Base-by-base conservation (phyloP, 208 protist genomes). In the Tritrichomonas musculus region DNA sequence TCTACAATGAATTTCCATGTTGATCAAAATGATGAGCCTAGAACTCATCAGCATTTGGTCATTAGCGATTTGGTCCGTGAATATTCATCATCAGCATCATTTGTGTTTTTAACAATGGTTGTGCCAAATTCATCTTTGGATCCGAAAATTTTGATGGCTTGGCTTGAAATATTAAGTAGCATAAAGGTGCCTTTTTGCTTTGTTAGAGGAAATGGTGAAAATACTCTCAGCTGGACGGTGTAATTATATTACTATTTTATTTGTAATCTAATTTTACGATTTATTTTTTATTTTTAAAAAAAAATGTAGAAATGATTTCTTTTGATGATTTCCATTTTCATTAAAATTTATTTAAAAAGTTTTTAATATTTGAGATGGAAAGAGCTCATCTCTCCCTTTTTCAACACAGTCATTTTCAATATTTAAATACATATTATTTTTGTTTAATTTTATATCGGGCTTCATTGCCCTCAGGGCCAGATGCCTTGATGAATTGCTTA, bases 201-300 rank as follows among this genome's bases (percentile, higher is more conserved):
- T 88, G 47, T 88, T 41, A 53, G 77, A 88, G 77, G 77, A 44
- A 88, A 88, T 57, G 77, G 77, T 39, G 77, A 88, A 57, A 88
- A 88, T 57, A 88, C 77, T 57, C 5, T 88, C 4, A 53, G 41
- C 13, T 88, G 77, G 77, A 88, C 77, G 27, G 44, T 47, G 25
- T 53, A 88, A 88, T 82, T 49, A 50, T 82, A 41, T 50, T 30
- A 82, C 50, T n/a, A 72, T 72, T n/a, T 72, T 33, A n/a, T 8
- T 8, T 33, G 5, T 47, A 11, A 30, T 53, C n/a, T n/a, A 47
- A 47, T 82, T 82, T 82, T 5, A 17, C 53, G 53, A 60, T 60
- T 60, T 60, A 17, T 60, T 22, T 60, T 22, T 60, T 60, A n/a
- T n/a, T n/a, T n/a, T n/a, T n/a, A n/a, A n/a, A n/a, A n/a, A n/a